phyloP scores from a whole-genome alignment of 2,329 filamentous ascomycete genomes.

The Magnaporthales sp. region DNA sequence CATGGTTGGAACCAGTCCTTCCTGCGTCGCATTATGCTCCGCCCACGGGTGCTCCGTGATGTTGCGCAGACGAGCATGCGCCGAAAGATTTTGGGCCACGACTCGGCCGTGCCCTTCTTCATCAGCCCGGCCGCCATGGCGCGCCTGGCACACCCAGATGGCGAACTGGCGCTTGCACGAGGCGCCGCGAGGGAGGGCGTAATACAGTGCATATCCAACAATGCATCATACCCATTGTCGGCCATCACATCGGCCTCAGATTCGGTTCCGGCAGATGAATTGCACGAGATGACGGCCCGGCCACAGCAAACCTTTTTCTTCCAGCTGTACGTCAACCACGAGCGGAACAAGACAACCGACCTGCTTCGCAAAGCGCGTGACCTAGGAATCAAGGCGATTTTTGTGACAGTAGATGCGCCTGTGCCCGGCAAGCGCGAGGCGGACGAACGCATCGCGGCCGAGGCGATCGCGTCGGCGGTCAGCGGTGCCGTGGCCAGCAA shows the following conservation, averaged over 20 bases:
- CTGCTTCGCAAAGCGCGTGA: slow-evolving; percentile 35
- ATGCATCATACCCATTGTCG: slow-evolving; percentile 12
- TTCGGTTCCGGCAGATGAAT: not conserved
- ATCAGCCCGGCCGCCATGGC: slow-evolving; percentile 41
- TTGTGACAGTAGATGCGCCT: slow-evolving; percentile 48
- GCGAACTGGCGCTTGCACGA: slow-evolving; percentile 40
- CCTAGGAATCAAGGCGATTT: slow-evolving; percentile 32
- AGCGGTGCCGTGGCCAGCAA: slow-evolving; percentile 33
- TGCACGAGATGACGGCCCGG: slow-evolving; percentile 1
- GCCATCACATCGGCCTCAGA: slow-evolving; percentile 10
- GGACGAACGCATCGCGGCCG: slow-evolving; percentile 40
- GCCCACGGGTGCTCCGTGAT: slow-evolving; percentile 40
- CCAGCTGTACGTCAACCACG: slow-evolving; percentile 45
- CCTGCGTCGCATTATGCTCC: slow-evolving; percentile 40
- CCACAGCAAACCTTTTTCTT: slow-evolving; percentile 35
- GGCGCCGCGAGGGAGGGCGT: slow-evolving; percentile 37
- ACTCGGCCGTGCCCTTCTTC: slow-evolving; percentile 35
- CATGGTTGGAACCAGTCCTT: slow-evolving; percentile 37
- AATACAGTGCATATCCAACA: slow-evolving; percentile 29
- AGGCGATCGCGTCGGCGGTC: slow-evolving; percentile 28
- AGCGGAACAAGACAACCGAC: slow-evolving; percentile 36
- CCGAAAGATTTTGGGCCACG: slow-evolving; percentile 32
- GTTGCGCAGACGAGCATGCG: slow-evolving; percentile 30
- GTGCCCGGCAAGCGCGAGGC: slow-evolving; percentile 48
- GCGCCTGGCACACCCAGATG: slow-evolving; percentile 39